A percentile compares a stretch with the other conserved stretches of the same genome.
phyloP scores from a whole-genome alignment of 1,284 basidiomycete genomes.

The Bondarzewia mesenterica region DNA sequence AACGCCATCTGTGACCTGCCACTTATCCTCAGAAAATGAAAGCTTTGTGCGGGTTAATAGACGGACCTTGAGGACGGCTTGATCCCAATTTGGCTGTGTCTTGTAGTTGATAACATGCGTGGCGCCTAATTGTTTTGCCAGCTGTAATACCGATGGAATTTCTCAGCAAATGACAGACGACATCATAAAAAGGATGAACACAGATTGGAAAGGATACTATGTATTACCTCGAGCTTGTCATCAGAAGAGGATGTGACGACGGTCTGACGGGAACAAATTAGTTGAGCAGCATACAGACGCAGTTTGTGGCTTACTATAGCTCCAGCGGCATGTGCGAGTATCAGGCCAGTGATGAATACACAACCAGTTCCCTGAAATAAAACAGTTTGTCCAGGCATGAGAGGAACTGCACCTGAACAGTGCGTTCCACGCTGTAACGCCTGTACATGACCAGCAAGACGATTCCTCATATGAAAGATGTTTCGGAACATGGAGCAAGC shows the following conservation, averaged over 20 bases:
- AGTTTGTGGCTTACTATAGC: slow-evolving; percentile 31
- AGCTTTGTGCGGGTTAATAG: neutral
- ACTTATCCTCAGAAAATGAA: neutral
- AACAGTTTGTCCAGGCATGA: slow-evolving; percentile 7
- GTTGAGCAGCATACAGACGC: neutral
- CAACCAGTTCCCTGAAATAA: slow-evolving; percentile 10
- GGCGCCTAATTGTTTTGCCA: slow-evolving; percentile 29
- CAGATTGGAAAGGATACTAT: too few relatives aligned
- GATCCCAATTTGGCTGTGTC: slow-evolving; percentile 19
- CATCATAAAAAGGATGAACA: neutral
- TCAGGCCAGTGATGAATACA: slow-evolving; percentile 17
- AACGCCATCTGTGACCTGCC: slow-evolving; percentile 13
- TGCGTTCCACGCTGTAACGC: slow-evolving; percentile 8
- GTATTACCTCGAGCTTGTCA: slow-evolving; percentile 25
- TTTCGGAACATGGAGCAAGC: slow-evolving; percentile 25
- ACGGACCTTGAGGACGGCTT: slow-evolving; percentile 22
- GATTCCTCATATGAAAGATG: slow-evolving; percentile 45
- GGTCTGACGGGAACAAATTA: slow-evolving; percentile 6
- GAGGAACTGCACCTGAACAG: slow-evolving; percentile 4
- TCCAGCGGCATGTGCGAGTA: slow-evolving; percentile 24
- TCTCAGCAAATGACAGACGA: slow-evolving; percentile 42
- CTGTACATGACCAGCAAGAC: slow-evolving; percentile 29
- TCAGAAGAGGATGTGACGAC: slow-evolving; percentile 37
- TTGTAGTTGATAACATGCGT: slow-evolving; percentile 31
- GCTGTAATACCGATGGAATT: slow-evolving; percentile 27